Conservation (phyloP, 140 eudicot genomes). For the Erigeron philadelphicus region DNA sequence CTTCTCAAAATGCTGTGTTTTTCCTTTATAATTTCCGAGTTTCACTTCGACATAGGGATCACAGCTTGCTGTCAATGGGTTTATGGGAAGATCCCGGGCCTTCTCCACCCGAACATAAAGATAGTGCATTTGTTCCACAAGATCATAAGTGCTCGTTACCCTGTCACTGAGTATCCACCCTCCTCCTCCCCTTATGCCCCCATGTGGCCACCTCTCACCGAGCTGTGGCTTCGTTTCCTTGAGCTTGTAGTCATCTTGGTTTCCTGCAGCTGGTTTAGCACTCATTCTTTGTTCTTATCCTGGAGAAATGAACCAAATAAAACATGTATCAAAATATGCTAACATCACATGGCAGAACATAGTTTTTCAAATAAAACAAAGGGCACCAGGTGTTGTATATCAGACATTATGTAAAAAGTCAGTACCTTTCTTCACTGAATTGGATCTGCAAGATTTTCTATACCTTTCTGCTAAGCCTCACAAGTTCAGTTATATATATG, state of each 20-base stretch:
- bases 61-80: constrained; percentile 49
- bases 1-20: constrained; percentile 61
- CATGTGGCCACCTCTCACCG: constrained; percentile 84
- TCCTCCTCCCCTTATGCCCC: constrained; percentile 67
- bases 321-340: not conserved
- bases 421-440: constrained; percentile 20
- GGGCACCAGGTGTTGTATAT: not conserved
- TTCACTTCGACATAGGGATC: constrained; percentile 76
- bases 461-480: constrained; percentile 19
- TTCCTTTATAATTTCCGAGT: constrained; percentile 67
- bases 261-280: constrained; percentile 41
- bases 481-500: constrained; percentile 4
- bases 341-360: not conserved
- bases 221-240: constrained; percentile 71
- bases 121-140: constrained; percentile 63
- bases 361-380: constrained; percentile 3
- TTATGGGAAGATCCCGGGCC: constrained; percentile 58
- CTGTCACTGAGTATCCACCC: constrained; percentile 74
- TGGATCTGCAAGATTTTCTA: constrained; percentile 18
- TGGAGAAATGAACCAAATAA: not conserved
- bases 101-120: constrained; percentile 64
- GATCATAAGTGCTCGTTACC: constrained; percentile 69
- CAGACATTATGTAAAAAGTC: constrained; percentile 15
- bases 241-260: constrained; percentile 57
- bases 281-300: constrained; percentile 29